Base-by-base conservation (phyloP, 139 green algal genomes). In the Picochlorum sp. region DNA sequence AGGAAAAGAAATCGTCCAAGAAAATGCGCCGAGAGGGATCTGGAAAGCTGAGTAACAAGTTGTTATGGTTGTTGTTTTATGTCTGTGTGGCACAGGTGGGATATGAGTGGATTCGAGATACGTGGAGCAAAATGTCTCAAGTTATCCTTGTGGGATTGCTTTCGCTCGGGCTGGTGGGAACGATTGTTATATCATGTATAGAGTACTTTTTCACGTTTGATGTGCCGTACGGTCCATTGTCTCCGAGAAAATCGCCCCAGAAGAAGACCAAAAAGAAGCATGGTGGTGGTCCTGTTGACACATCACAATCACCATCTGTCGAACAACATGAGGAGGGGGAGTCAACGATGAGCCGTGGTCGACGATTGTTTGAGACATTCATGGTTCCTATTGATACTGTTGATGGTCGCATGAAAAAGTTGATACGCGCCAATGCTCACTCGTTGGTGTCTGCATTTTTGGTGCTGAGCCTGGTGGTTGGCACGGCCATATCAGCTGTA, bases 401-500 rank as follows among this genome's bases (percentile, higher is more conserved):
- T 41, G 74, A 82, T 7, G 20, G n/a, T 1, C 34, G 15, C 26
- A 54, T 79, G 46, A 51, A 70, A 13, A n/a, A 20, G 6, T 23
- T 13, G 3, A 58, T 82, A 52, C 47, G 58, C 6, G 24, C 6
- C 4, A 82, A 80, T 61, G 46, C 80, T 50, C 50, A 82, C 47
- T 21, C 76, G 4, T 24, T 82, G 34, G 74, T 84, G 7, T 57
- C 69, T 26, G 66, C 69, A 20, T 60, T 69, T 1, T 50, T 84
- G 13, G 69, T 80, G 4, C 28, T 72, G 10, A 62, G 34, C 18
- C 74, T 86, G 18, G 63, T 86, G 37, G 16, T 86, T 30, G 80
- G 80, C 18, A 74, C 64, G 14, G 56, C 69, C 6, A 64, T 58
- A 16, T 56, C 82, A 34, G 62, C 64, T 14, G 71, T 67, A n/a